Evolutionary conservation across 208 protist genomes (phyloP).

Genomic region (Leishmania gerbilli): DNA sequence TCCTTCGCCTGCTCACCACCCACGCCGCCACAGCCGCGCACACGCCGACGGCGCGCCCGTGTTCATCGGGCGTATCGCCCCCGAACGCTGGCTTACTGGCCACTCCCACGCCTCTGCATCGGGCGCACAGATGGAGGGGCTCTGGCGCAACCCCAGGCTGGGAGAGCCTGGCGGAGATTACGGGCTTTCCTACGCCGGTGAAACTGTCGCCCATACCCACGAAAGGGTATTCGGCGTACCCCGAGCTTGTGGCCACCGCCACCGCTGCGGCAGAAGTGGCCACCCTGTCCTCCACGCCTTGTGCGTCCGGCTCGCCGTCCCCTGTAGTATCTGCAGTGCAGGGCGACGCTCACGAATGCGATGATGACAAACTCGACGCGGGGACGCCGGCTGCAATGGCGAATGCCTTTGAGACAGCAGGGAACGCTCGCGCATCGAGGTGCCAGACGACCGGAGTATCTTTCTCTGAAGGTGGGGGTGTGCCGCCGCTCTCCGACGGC

Average conservation of each 20-base stretch:
- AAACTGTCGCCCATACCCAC: slow-evolving; percentile 62
- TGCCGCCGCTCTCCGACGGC: no score
- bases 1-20: slow-evolving; percentile 6
- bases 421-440: no score
- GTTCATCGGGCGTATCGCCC: neutral
- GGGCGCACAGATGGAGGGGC: slow-evolving; percentile 9
- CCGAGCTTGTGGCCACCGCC: neutral
- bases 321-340: slow-evolving; percentile 17
- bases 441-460: neutral
- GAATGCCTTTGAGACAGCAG: neutral
- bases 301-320: neutral
- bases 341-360: neutral
- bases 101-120: slow-evolving; percentile 10
- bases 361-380: neutral
- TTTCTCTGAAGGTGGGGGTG: no score
- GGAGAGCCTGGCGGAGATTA: slow-evolving; percentile 31
- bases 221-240: slow-evolving; percentile 27
- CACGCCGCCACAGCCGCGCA: slow-evolving; percentile 6
- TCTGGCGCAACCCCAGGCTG: slow-evolving; percentile 8
- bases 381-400: neutral
- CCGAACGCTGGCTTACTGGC: neutral
- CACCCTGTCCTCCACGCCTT: neutral
- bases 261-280: neutral
- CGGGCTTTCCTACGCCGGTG: slow-evolving; percentile 58
- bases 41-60: slow-evolving; percentile 10